Percentiles rank a stretch among this genome's conserved stretches.
Conservation (phyloP, 1,139 yeast genomes). For the Diutina ranongensis region DNA sequence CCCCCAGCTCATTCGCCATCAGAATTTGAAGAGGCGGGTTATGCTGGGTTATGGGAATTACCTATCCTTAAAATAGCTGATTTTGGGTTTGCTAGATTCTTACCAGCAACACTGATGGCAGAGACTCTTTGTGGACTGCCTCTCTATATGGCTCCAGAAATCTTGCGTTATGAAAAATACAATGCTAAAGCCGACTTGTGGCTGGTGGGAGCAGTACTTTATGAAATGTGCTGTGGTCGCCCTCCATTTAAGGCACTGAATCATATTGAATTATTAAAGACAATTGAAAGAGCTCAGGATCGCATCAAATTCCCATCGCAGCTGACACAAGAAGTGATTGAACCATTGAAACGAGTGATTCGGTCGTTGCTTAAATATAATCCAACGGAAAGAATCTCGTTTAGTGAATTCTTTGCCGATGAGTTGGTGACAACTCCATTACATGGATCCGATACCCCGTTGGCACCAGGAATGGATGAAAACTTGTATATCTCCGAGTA, state of each 20-base stretch:
- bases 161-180: conserved; percentile 84
- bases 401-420: conserved; percentile 72
- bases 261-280: conserved; percentile 78
- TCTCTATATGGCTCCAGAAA: conserved; percentile 96
- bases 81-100: conserved; percentile 91
- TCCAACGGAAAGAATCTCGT: conserved; percentile 81
- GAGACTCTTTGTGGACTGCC: conserved; percentile 98
- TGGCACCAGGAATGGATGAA: conserved; percentile 62
- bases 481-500: conserved; percentile 79
- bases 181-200: conserved; percentile 95
- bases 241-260: conserved; percentile 94
- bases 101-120: conserved; percentile 88
- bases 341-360: conserved; percentile 57
- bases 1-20: conserved; percentile 57
- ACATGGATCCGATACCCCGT: conserved; percentile 34
- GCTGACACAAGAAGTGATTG: conserved; percentile 39
- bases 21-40: conserved; percentile 46
- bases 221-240: conserved; percentile 88
- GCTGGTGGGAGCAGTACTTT: conserved; percentile 95
- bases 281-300: conserved; percentile 75
- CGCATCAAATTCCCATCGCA: conserved; percentile 57
- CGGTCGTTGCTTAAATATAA: conserved; percentile 68
- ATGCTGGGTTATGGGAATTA: conserved; percentile 74
- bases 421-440: conserved; percentile 38
- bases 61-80: conserved; percentile 92